Percentiles rank a stretch among this genome's conserved stretches.
Conservation (phyloP, 2,329 filamentous ascomycete genomes). For the Aspergillus quadricinctus region DNA sequence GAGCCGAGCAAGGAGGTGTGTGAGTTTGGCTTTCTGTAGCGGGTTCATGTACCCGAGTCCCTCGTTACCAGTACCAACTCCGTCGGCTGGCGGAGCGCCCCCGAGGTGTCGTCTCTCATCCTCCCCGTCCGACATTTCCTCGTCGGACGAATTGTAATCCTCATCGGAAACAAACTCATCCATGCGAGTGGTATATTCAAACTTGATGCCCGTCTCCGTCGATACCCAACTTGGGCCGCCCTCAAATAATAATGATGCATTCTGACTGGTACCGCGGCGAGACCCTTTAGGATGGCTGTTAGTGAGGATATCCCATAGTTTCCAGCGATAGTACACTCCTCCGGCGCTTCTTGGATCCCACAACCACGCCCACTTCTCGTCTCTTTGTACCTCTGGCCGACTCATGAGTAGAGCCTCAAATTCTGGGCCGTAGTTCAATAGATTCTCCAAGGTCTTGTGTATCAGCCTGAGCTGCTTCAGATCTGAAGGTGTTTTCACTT, state of each 20-base stretch:
- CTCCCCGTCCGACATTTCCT: constrained; percentile 60
- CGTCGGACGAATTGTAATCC: constrained; percentile 82
- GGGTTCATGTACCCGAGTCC: constrained; percentile 71
- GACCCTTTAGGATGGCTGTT: constrained; percentile 46
- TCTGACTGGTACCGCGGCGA: constrained; percentile 45
- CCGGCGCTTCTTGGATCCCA: constrained; percentile 78
- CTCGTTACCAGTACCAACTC: constrained; percentile 32
- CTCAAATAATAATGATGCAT: constrained; percentile 63
- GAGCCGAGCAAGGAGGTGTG: constrained; percentile 76
- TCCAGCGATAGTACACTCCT: constrained; percentile 89
- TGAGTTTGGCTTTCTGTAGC: constrained; percentile 75
- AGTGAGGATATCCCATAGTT: constrained; percentile 81
- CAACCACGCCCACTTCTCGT: constrained; percentile 91
- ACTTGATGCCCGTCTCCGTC: constrained; percentile 68
- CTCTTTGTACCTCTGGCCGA: constrained; percentile 72
- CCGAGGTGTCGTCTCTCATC: constrained; percentile 41
- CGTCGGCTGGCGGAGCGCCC: constrained; percentile 39
- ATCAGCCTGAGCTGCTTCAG: constrained; percentile 76
- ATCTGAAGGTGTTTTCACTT: constrained; percentile 71
- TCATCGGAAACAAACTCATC: constrained; percentile 78
- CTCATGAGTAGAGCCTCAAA: constrained; percentile 93
- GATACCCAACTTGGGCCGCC: constrained; percentile 71
- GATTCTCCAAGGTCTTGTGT: constrained; percentile 77
- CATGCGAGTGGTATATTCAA: constrained; percentile 72
- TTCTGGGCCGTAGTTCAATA: constrained; percentile 75